Evolutionary conservation across 2,329 filamentous ascomycete genomes (phyloP).

Genomic region (Colletotrichum sp.): DNA sequence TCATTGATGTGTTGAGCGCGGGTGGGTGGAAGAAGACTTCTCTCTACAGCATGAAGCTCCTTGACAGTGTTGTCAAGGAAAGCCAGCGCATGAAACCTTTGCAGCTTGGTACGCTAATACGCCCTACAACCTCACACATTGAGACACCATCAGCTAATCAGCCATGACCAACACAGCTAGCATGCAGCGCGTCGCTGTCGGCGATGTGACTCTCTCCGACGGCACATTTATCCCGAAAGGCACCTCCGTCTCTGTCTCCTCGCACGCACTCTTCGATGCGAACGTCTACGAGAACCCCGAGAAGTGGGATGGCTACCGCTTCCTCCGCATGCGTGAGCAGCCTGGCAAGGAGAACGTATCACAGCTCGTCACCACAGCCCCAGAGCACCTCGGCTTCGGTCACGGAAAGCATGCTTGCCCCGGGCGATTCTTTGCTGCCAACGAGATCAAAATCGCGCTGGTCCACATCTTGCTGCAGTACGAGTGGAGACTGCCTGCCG

Average conservation of each 20-base stretch:
- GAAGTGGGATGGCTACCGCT: not conserved
- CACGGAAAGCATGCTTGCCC: slow-evolving; percentile 42
- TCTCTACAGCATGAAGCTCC: slow-evolving; percentile 41
- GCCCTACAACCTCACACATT: not conserved
- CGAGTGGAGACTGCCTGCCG: not conserved
- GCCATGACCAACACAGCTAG: not conserved
- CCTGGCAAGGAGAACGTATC: slow-evolving; percentile 24
- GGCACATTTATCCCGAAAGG: slow-evolving; percentile 16
- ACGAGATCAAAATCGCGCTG: slow-evolving; percentile 38
- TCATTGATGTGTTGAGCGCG: slow-evolving; percentile 35
- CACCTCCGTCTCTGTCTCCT: not conserved
- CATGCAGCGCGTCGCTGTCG: not conserved
- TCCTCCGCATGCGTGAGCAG: slow-evolving; percentile 1
- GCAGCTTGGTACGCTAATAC: not conserved
- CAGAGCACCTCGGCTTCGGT: slow-evolving; percentile 40
- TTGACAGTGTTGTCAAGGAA: slow-evolving; percentile 49
- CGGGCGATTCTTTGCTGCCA: slow-evolving; percentile 40
- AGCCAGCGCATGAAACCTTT: slow-evolving; percentile 30
- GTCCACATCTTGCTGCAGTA: slow-evolving; percentile 7
- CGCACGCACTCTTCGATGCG: not conserved
- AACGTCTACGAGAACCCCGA: not conserved
- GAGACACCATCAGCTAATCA: not conserved
- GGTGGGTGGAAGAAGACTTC: slow-evolving; percentile 40
- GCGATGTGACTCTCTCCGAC: slow-evolving; percentile 1
- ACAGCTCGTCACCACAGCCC: slow-evolving; percentile 45